phyloP scores from a whole-genome alignment of 345 rosid genomes.

The Euphorbia pulcherrima region DNA sequence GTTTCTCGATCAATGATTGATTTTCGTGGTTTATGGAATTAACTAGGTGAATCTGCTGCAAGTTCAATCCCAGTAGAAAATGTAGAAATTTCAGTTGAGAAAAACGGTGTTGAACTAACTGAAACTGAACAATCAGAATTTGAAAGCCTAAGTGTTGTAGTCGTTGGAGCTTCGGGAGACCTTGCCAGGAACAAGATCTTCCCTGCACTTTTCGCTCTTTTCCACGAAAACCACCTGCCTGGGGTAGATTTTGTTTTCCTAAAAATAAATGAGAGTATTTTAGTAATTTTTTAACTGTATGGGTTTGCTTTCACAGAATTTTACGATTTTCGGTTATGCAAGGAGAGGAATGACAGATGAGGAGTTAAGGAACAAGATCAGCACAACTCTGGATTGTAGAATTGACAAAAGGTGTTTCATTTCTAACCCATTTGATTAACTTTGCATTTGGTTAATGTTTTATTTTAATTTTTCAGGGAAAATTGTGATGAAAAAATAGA shows the following conservation, averaged over 20 bases:
- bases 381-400: constrained; percentile 70
- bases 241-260: constrained; percentile 23
- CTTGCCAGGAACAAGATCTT: constrained; percentile 86
- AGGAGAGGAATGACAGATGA: constrained; percentile 62
- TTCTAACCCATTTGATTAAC: neutral
- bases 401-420: constrained; percentile 53
- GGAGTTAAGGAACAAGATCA: constrained; percentile 65
- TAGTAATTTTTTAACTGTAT: no score
- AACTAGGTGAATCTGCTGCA: constrained; percentile 42
- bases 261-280: no score
- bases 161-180: constrained; percentile 90
- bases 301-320: constrained; percentile 40
- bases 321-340: constrained; percentile 77
- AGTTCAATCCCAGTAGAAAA: constrained; percentile 34
- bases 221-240: constrained; percentile 68
- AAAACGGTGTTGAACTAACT: constrained; percentile 11
- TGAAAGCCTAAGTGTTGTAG: constrained; percentile 61
- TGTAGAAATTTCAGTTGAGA: constrained; percentile 18
- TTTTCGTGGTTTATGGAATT: constrained; percentile 13
- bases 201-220: constrained; percentile 85
- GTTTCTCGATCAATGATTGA: neutral
- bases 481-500: constrained; percentile 76
- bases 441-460: neutral
- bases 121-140: constrained; percentile 34
- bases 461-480: constrained; percentile 40